phyloP scores from a whole-genome alignment of 768 basidiomycete genomes.

The Neoboletus brunneissimus region DNA sequence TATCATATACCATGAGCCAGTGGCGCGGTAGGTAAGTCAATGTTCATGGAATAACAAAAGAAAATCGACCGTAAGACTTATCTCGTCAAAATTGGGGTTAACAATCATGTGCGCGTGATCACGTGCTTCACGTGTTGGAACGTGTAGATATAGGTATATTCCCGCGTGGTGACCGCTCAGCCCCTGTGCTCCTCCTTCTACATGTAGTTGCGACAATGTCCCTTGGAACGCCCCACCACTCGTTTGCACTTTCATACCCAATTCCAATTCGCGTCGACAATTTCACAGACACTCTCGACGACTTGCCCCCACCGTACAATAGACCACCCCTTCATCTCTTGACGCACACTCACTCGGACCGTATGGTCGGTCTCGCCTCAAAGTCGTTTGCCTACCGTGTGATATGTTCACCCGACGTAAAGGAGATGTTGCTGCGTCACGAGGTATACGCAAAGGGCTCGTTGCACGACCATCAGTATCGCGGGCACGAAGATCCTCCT shows the following conservation, averaged over 20 bases:
- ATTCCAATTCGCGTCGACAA: conserved; percentile 85
- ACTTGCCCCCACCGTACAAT: conserved; percentile 32
- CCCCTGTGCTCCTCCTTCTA: too few species aligned
- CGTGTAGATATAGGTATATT: background rate
- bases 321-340: conserved; percentile 64
- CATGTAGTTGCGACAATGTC: conserved; percentile 50
- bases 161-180: background rate
- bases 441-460: conserved; percentile 69
- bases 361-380: conserved; percentile 74
- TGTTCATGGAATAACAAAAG: too few species aligned
- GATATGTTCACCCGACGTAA: conserved; percentile 79
- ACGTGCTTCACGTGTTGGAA: background rate
- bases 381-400: too few species aligned
- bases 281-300: conserved; percentile 51
- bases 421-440: conserved; percentile 78
- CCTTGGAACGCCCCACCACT: conserved; percentile 70
- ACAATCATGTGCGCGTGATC: too few species aligned
- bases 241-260: conserved; percentile 76
- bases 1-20: too few species aligned
- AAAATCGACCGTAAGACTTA: too few species aligned
- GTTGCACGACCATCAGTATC: conserved; percentile 45
- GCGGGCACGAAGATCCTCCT: conserved; percentile 3
- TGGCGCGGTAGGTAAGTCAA: too few species aligned
- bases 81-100: too few species aligned
- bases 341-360: conserved; percentile 88